Conservation (phyloP, 2,329 filamentous ascomycete genomes). For the Aspergillus flavus region DNA sequence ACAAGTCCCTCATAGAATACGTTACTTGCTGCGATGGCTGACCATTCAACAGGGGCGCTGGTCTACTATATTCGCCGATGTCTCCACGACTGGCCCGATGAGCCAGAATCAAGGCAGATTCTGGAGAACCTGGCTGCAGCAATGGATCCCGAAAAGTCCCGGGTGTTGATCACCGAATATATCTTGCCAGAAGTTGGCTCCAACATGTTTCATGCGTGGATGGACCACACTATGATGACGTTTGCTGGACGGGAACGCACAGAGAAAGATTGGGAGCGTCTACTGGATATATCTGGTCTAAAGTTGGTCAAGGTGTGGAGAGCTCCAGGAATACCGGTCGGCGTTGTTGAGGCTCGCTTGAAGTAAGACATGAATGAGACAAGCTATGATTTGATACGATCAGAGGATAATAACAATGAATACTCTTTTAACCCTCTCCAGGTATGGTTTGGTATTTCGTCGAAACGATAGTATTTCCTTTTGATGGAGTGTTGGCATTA, state of each 20-base stretch:
- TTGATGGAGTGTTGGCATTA: no score
- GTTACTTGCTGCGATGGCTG: background rate
- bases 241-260: conserved; percentile 31
- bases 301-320: conserved; percentile 28
- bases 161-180: conserved; percentile 30
- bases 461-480: no score
- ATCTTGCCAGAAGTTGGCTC: conserved; percentile 26
- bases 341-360: conserved; percentile 27
- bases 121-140: conserved; percentile 23
- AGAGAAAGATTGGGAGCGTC: conserved; percentile 24
- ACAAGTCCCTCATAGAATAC: no score
- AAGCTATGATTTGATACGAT: background rate
- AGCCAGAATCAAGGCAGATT: conserved; percentile 18
- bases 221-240: conserved; percentile 30
- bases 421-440: no score
- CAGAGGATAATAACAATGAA: background rate
- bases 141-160: conserved; percentile 22
- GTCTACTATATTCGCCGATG: conserved; percentile 35
- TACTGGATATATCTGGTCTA: conserved; percentile 27
- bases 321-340: conserved; percentile 17
- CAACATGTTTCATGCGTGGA: conserved; percentile 23
- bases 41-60: conserved; percentile 21
- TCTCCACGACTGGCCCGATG: conserved; percentile 34
- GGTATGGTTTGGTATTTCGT: no score
- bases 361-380: conserved; percentile 2